These are phyloP conservation scores for Aspergillus sp. DNA, from an alignment of 2,329 filamentous ascomycete species.

Conservation along the genomic window DNA sequence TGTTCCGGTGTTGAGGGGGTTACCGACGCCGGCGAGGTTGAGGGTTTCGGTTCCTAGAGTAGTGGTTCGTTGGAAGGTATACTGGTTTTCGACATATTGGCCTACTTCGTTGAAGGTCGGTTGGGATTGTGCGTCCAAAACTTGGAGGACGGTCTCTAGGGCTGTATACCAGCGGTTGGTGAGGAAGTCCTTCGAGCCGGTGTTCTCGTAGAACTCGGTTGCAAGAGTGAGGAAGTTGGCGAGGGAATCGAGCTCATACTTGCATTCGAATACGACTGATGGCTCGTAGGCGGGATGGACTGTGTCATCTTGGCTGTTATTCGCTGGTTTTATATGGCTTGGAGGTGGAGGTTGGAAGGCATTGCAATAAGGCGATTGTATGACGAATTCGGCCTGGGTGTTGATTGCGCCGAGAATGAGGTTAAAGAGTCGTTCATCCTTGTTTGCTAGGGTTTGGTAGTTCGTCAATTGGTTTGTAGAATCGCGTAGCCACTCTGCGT, in stretches of 20 bases:
- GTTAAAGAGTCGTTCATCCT: slow-evolving; percentile 73
- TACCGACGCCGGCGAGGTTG: slow-evolving; percentile 78
- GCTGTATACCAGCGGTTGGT: slow-evolving; percentile 76
- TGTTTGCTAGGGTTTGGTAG: slow-evolving; percentile 81
- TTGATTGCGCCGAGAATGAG: slow-evolving; percentile 92
- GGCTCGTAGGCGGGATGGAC: slow-evolving; percentile 89
- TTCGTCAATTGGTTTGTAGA: slow-evolving; percentile 91
- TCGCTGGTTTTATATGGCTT: slow-evolving; percentile 68
- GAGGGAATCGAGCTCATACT: slow-evolving; percentile 95
- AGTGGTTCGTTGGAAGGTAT: slow-evolving; percentile 83
- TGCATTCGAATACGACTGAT: slow-evolving; percentile 90
- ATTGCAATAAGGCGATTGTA: slow-evolving; percentile 94
- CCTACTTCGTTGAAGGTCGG: slow-evolving; percentile 76
- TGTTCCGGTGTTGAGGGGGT: slow-evolving; percentile 81
- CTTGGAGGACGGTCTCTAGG: slow-evolving; percentile 68
- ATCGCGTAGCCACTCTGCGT: slow-evolving; percentile 88
- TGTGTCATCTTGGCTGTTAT: slow-evolving; percentile 77
- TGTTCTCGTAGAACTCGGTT: slow-evolving; percentile 84
- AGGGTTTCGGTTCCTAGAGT: slow-evolving; percentile 87
- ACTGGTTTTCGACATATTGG: slow-evolving; percentile 68
- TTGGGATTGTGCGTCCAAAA: slow-evolving; percentile 75
- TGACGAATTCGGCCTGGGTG: slow-evolving; percentile 92
- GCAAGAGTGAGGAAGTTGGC: slow-evolving; percentile 84
- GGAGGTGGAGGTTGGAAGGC: slow-evolving; percentile 94
- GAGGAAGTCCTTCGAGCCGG: slow-evolving; percentile 74